phyloP scores from a whole-genome alignment of 2,329 filamentous ascomycete genomes.

The Scytalidium lignicola region DNA sequence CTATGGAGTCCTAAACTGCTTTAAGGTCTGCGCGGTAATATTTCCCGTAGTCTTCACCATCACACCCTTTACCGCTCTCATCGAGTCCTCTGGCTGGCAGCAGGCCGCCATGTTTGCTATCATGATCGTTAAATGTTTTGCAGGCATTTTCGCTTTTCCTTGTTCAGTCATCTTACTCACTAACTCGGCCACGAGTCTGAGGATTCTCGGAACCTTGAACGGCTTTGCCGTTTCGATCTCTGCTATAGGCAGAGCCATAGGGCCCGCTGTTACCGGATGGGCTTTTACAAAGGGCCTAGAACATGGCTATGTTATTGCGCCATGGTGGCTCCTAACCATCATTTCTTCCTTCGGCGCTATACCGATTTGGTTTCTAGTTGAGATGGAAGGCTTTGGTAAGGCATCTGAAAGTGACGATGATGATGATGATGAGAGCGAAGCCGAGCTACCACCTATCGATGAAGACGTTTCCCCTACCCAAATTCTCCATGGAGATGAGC shows the following conservation, averaged over 20 bases:
- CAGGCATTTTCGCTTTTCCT: slow-evolving; percentile 81
- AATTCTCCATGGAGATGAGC: slow-evolving; percentile 17
- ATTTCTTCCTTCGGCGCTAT: slow-evolving; percentile 62
- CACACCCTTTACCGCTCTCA: slow-evolving; percentile 75
- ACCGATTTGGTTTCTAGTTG: slow-evolving; percentile 67
- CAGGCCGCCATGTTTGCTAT: slow-evolving; percentile 59
- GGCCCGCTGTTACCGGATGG: slow-evolving; percentile 68
- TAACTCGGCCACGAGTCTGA: slow-evolving; percentile 72
- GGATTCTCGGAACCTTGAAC: slow-evolving; percentile 81
- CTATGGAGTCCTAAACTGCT: slow-evolving; percentile 70
- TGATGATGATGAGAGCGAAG: slow-evolving; percentile 27
- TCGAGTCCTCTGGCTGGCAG: slow-evolving; percentile 43
- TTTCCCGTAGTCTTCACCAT: slow-evolving; percentile 74
- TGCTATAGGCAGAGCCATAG: slow-evolving; percentile 72
- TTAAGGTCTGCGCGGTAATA: slow-evolving; percentile 58
- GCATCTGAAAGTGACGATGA: slow-evolving; percentile 32
- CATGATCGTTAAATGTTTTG: slow-evolving; percentile 69
- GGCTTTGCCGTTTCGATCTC: slow-evolving; percentile 81
- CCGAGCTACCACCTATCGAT: slow-evolving; percentile 8
- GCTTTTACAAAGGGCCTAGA: slow-evolving; percentile 74
- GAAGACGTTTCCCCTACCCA: slow-evolving; percentile 12
- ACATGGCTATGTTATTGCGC: slow-evolving; percentile 68
- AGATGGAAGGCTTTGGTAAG: slow-evolving; percentile 63
- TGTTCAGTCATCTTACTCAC: slow-evolving; percentile 87
- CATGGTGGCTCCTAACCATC: slow-evolving; percentile 72